Evolutionary conservation across 2,329 filamentous ascomycete species (phyloP).

Genomic region (Colletotrichum sp.): DNA sequence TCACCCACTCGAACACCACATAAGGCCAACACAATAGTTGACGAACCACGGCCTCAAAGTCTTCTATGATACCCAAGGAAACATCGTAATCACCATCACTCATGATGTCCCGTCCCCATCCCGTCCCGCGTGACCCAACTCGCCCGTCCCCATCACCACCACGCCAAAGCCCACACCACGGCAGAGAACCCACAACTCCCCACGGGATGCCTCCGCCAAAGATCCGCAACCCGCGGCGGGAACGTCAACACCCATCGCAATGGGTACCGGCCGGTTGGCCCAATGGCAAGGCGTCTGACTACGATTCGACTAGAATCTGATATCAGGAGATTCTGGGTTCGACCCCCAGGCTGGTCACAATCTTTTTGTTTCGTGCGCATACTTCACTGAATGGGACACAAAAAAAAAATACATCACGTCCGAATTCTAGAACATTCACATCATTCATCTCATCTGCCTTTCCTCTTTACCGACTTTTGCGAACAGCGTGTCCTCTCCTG

Average conservation of each 20-base stretch:
- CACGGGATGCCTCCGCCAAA: not conserved
- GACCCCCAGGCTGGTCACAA: constrained; percentile 21
- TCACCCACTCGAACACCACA: not conserved
- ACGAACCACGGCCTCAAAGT: not conserved
- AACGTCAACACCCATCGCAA: not conserved
- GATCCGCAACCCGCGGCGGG: not conserved
- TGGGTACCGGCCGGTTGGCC: constrained; percentile 26
- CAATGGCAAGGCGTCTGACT: constrained; percentile 45
- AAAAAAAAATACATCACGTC: not conserved
- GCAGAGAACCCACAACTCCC: not conserved
- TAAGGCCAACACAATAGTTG: not conserved
- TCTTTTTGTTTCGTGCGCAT: not conserved
- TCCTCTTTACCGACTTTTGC: not conserved
- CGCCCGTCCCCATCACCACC: not conserved
- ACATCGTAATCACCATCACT: not conserved
- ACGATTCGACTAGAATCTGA: constrained; percentile 24
- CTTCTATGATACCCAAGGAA: not conserved
- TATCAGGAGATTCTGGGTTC: constrained; percentile 22
- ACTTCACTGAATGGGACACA: not conserved
- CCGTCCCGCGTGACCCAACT: not conserved
- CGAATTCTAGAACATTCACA: not conserved
- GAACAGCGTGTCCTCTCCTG: not conserved
- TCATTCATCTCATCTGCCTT: not conserved
- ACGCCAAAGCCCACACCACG: not conserved
- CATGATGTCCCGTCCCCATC: not conserved